Evolutionary conservation across 2,329 filamentous ascomycete genomes (phyloP).

Genomic region (Pseudogymnoascus sp.): DNA sequence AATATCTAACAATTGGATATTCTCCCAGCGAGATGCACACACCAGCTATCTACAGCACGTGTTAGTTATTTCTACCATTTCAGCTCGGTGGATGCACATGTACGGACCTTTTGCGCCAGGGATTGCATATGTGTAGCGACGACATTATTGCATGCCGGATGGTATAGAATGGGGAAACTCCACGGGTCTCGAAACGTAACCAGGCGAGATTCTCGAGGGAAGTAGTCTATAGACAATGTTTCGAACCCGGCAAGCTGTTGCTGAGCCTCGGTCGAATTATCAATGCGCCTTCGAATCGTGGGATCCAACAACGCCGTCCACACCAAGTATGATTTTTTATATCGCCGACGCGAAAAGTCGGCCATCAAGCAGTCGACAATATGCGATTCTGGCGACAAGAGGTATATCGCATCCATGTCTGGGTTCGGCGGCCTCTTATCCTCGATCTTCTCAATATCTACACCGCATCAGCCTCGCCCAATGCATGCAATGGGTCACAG

Average conservation of each 20-base stretch:
- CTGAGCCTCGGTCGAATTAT: constrained; percentile 58
- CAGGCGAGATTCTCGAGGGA: constrained; percentile 81
- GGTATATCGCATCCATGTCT: constrained; percentile 90
- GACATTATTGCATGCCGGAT: constrained; percentile 78
- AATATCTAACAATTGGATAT: constrained; percentile 88
- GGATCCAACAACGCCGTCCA: constrained; percentile 75
- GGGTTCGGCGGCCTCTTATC: constrained; percentile 72
- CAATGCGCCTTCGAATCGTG: constrained; percentile 62
- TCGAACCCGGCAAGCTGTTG: constrained; percentile 73
- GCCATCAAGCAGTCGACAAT: constrained; percentile 91
- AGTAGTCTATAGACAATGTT: constrained; percentile 81
- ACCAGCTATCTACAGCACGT: constrained; percentile 58
- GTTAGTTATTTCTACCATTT: constrained; percentile 14
- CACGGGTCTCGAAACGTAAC: constrained; percentile 89
- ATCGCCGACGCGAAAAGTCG: constrained; percentile 79
- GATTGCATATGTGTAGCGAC: constrained; percentile 76
- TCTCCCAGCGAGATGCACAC: constrained; percentile 90
- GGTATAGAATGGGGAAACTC: constrained; percentile 89
- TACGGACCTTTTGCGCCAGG: constrained; percentile 73
- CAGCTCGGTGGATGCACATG: not conserved
- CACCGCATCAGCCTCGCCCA: constrained; percentile 10
- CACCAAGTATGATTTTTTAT: constrained; percentile 69
- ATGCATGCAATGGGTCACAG: constrained; percentile 13
- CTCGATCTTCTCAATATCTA: constrained; percentile 93
- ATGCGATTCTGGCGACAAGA: constrained; percentile 76